Evolutionary conservation across 495 filamentous ascomycete genomes (phyloP).

Genomic region (Podospora tetraspora): DNA sequence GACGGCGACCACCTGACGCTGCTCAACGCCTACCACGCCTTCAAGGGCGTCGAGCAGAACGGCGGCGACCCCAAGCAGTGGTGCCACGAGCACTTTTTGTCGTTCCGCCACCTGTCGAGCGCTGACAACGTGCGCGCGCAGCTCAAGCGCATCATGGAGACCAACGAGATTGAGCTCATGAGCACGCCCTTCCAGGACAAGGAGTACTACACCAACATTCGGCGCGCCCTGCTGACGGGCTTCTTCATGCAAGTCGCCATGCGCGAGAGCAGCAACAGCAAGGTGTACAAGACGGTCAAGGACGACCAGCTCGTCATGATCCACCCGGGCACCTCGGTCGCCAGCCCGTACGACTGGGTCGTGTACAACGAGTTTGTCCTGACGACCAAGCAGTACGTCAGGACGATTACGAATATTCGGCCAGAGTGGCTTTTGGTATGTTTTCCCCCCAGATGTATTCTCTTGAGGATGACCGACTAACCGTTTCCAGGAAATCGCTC

Average conservation of each 20-base stretch:
- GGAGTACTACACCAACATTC: slow-evolving; percentile 97
- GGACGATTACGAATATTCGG: slow-evolving; percentile 60
- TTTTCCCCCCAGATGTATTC: slow-evolving; percentile 29
- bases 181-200: slow-evolving; percentile 90
- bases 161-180: slow-evolving; percentile 73
- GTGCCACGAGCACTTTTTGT: slow-evolving; percentile 98
- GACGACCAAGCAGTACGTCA: slow-evolving; percentile 88
- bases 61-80: slow-evolving; percentile 76
- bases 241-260: slow-evolving; percentile 99
- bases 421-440: slow-evolving; percentile 87
- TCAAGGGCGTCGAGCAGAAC: slow-evolving; percentile 64
- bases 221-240: slow-evolving; percentile 83
- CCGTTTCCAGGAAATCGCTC: slow-evolving; percentile 68
- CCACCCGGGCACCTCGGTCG: slow-evolving; percentile 84
- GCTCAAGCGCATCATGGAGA: slow-evolving; percentile 94
- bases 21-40: slow-evolving; percentile 97
- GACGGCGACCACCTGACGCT: slow-evolving; percentile 95
- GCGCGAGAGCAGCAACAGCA: slow-evolving; percentile 65
- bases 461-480: slow-evolving; percentile 13
- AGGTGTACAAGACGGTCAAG: slow-evolving; percentile 90
- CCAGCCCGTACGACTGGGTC: slow-evolving; percentile 88
- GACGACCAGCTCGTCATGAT: slow-evolving; percentile 86
- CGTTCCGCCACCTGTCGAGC: slow-evolving; percentile 76
- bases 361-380: slow-evolving; percentile 98
- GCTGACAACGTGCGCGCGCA: slow-evolving; percentile 92